Evolutionary conservation across 257 asterid species (phyloP).

Genomic region (Gentiana macrophylla): DNA sequence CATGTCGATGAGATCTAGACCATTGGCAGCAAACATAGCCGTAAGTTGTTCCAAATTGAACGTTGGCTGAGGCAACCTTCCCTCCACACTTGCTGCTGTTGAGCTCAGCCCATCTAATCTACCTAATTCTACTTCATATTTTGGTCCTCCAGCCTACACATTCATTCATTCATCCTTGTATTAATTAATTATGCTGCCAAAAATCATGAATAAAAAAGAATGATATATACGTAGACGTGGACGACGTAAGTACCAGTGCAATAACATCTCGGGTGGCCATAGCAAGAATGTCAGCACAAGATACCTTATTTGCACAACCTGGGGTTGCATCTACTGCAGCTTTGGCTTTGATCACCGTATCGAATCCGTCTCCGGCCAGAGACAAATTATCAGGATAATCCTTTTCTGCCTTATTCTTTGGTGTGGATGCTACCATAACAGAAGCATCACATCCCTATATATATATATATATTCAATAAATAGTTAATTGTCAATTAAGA

Average conservation of each 20-base stretch:
- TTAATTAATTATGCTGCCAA: no score
- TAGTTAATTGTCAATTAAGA: no score
- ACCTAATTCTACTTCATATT: conserved; percentile 68
- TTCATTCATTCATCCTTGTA: no score
- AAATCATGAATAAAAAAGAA: no score
- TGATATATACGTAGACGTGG: background rate
- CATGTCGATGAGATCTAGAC: conserved; percentile 58
- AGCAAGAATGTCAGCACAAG: conserved; percentile 91
- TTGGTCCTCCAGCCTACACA: conserved; percentile 76
- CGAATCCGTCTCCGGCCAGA: conserved; percentile 96
- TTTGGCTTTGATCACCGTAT: conserved; percentile 73
- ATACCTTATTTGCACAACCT: conserved; percentile 53
- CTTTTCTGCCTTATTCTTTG: conserved; percentile 61
- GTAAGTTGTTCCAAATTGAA: conserved; percentile 62
- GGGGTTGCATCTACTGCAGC: conserved; percentile 59
- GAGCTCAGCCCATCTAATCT: conserved; percentile 72
- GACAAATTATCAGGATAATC: conserved; percentile 78
- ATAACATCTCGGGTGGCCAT: conserved; percentile 77
- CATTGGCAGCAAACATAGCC: conserved; percentile 46
- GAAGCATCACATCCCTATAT: conserved; percentile 99
- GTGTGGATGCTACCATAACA: conserved; percentile 46
- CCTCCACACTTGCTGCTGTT: conserved; percentile 48
- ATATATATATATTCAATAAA: no score
- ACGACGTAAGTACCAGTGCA: conserved; percentile 35
- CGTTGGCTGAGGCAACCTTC: conserved; percentile 59